phyloP scores from a whole-genome alignment of 2,329 filamentous ascomycete genomes.

The Phaeomoniella chlamydospora region DNA sequence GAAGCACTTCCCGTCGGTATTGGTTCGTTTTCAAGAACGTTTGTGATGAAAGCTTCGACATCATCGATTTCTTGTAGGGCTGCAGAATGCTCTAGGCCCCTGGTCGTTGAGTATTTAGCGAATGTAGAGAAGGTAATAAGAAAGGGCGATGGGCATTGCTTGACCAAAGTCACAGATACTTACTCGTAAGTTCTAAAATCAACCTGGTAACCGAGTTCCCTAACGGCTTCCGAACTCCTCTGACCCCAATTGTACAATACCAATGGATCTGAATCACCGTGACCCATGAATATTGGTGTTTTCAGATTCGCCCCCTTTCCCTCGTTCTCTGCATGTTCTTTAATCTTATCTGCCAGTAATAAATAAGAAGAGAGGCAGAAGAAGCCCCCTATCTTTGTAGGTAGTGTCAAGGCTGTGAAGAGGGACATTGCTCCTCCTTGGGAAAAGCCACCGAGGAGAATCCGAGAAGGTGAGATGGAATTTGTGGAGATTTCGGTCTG shows the following conservation, averaged over 20 bases:
- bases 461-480: slow-evolving; percentile 59
- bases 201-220: slow-evolving; percentile 56
- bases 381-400: slow-evolving; percentile 69
- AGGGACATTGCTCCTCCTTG: slow-evolving; percentile 81
- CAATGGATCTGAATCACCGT: slow-evolving; percentile 65
- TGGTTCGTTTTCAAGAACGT: slow-evolving; percentile 13
- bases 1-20: not conserved
- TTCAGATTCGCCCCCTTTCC: slow-evolving; percentile 47
- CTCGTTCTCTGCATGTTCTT: slow-evolving; percentile 38
- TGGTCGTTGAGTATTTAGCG: slow-evolving; percentile 15
- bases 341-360: slow-evolving; percentile 51
- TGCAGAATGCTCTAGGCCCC: slow-evolving; percentile 61
- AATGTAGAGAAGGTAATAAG: slow-evolving; percentile 1
- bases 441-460: slow-evolving; percentile 54
- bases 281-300: slow-evolving; percentile 78
- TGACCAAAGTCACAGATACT: slow-evolving; percentile 16
- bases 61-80: slow-evolving; percentile 68
- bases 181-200: slow-evolving; percentile 64
- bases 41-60: slow-evolving; percentile 50
- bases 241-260: slow-evolving; percentile 57
- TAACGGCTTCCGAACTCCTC: slow-evolving; percentile 51
- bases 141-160: too few relatives aligned
- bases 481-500: slow-evolving; percentile 66
- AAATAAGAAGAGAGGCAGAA: slow-evolving; percentile 76
- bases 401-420: slow-evolving; percentile 61